Base-by-base conservation (phyloP, 768 basidiomycete genomes). In the Lentinula sp. region DNA sequence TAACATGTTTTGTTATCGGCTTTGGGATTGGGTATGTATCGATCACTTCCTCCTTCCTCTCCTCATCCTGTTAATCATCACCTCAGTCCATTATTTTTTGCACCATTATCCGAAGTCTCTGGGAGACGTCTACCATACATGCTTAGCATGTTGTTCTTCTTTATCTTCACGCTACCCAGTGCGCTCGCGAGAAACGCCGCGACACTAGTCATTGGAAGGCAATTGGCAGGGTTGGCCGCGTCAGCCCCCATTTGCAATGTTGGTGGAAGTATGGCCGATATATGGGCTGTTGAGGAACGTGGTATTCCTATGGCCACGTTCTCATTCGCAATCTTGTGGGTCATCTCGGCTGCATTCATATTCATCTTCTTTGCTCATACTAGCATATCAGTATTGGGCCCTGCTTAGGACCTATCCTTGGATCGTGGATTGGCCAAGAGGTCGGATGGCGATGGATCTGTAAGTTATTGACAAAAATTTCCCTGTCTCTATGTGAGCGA, bases 271-370 rank as follows among this genome's bases (percentile, higher is more conserved):
- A 66, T 80, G 46, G 74, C 78, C 3, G 79, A 80, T 65, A 65
- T 78, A 6, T 79, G 77, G 76, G 67, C 69, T 4, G 68, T 78
- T 6, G 72, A 77, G 57, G 70, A 76, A 1, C 73, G 79, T 9
- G 78, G 78, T 15, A 67, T 79, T n/a, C 79, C 81, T 6, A 81
- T 82, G 72, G 77, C 79, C 2, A 43, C 81, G 15, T 84, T 82
- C 66, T 78, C 78, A 6, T 72, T 73, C 4, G 79, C 79, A 1
- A 72, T 81, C 1, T 84, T 83, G 73, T 77, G 55, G 48, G 74
- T 35, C 46, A 4, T n/a, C 1, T 5, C n/a, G 16, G 39, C 16
- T 0, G n/a, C 23, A 57, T 49, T 18, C 18, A 12, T 18, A 32
- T 33, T 23, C 5, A 5, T 16, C n/a, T 10, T 49, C 39, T 9